Evolutionary conservation across 1,284 basidiomycete genomes (phyloP), one percentile per base, ranked within the genome.

Genomic region (Wallemia ichthyophaga): DNA sequence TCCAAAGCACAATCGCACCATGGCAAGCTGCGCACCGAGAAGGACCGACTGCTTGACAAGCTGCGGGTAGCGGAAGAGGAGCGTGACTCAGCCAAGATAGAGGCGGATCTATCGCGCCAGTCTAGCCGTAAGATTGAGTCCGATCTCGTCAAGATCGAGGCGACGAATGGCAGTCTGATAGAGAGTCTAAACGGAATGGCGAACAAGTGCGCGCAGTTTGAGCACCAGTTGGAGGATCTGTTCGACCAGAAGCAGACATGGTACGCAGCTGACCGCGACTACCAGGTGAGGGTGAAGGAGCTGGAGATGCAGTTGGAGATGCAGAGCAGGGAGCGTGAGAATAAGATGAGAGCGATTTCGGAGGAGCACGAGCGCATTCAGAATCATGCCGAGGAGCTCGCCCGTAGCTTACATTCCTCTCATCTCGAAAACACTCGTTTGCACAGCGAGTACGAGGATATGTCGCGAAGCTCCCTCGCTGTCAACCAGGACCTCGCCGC

Each of bases 151-250:
- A 56, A 56, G n/a, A 26, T 56, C 15, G 55, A 56, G 23, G 55
- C 55, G 25, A 56, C 55, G 55, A 56, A 56, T 27, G 55, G 55
- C 25, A 56, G 55, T 27, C 55, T 56, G 11, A 56, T 56, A 11
- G 25, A 56, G 25, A 26, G 25, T 25, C 23, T 56, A 2, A 56
- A 27, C n/a, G 55, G 55, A 7, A 25, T 56, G 24, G 3, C 55
- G 2, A 56, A 9, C 55, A 56, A 56, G 25, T 2, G 5, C 3
- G n/a, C 7, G 5, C 25, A 56, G 15, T 7, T 21, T 24, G 55
- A 56, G 23, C 9, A 56, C 5, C 55, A 56, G 25, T 2, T 56
- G 9, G n/a, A 3, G 7, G 27, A 56, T n/a, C 55, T 56, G 5
- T 21, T 26, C 55, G 55, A 56, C 24, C 55, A 56, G 25, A 56